Evolutionary conservation across 257 asterid genomes (phyloP), one percentile per base, ranked within the genome.

Genomic region (Gentiana straminea): DNA sequence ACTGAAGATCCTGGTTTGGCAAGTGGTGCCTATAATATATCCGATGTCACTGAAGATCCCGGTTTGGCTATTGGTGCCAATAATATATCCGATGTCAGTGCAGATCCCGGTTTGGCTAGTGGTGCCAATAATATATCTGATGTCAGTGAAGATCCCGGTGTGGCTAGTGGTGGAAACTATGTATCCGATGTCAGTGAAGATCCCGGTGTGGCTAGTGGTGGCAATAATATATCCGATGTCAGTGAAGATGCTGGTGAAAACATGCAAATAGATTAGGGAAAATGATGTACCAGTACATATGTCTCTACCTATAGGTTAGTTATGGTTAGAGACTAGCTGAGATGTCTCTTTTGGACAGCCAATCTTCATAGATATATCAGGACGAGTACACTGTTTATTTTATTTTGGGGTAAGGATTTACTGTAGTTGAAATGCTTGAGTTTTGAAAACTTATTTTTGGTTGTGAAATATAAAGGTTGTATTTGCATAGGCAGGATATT

Each of bases 211-310:
- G 13, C 65, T 7, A 59, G 37, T 37, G 43, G 62, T 11, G 35
- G 65, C 15, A 54, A 58, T 38, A 54, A 58, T 38, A 45, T 13
- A 1, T 9, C 10, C 51, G 35, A 67, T 32, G 56, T 13, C 45
- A 4, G 41, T 52, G 55, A 33, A 53, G 60, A n/a, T 44, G 59
- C 63, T n/a, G 63, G 38, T 47, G 54, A 66, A 52, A 59, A 51
- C 32, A 36, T 13, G 39, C 68, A 64, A 47, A 64, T 57, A 55
- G 74, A 54, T 33, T 61, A 64, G 68, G 24, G 24, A 24, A 24
- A 24, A 24, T 24, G 24, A 24, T 24, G n/a, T n/a, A n/a, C n/a
- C n/a, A n/a, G n/a, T n/a, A n/a, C n/a, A n/a, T n/a, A n/a, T n/a
- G 24, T 24, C 24, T 24, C 1, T 24, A 24, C 24, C 11, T 13